Evolutionary conservation across 208 protist genomes (phyloP), one percentile per base, ranked within the genome.

Genomic region (Trypanosoma brucei): DNA sequence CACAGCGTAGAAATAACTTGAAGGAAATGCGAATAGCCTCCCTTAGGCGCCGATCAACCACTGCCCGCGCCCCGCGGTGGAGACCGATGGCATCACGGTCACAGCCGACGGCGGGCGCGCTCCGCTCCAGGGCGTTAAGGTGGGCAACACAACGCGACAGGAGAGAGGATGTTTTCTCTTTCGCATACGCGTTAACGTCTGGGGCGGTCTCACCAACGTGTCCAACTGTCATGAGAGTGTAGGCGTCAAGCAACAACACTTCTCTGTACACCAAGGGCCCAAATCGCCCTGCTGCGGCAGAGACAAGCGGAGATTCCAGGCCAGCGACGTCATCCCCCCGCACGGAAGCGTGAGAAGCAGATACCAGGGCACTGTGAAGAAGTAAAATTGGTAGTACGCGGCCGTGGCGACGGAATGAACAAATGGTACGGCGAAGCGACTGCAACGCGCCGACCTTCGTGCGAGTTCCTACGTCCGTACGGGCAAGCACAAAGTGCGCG

Each of bases 201-300:
- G 67, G 44, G 1, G 84, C 82, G 51, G 70, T 59, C 55, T 91
- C 84, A 58, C 76, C 79, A 50, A 79, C 70, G 62, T 94, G 88
- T 38, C 84, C 88, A 4, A 86, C 30, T 0, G 82, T 90, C 62
- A 89, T 81, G 33, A 94, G 75, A 8, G 83, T 74, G 61, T 84
- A 88, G 37, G 84, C 84, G 58, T 94, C 84, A 11, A 94, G 75
- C 14, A 94, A 60, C 9, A 78, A 70, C 3, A 75, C 57, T 66
- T 94, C 82, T 7, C 88, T 84, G 70, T 73, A 89, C 53, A 88
- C 65, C 1, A 70, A 50, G 35, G 68, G 60, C 36, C 37, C 39
- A 36, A 30, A 52, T 5, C 13, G 46, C 31, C 35, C 42, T 33
- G 44, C 1, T 8, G 35, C 53, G 0, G 36, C 33, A 35, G 42